Percentiles rank a stretch among this genome's conserved stretches.
Conservation (phyloP, 805 yeast genomes). For the Kazachstania taianensis region DNA sequence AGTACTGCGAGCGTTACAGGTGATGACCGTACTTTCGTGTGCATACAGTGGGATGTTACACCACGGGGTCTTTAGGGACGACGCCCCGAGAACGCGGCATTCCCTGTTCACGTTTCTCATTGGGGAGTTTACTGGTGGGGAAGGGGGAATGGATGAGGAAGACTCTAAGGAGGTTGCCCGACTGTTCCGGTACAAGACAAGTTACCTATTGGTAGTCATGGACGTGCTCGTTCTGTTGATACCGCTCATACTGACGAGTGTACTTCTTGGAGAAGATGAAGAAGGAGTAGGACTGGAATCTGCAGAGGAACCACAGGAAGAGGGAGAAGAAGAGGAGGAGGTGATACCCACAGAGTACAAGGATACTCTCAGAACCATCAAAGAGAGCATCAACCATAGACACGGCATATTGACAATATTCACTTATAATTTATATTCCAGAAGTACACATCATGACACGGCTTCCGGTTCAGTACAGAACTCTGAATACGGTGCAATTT, state of each 20-base stretch:
- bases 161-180: background rate
- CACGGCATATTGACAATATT: too few relatives aligned
- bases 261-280: too few relatives aligned
- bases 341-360: too few relatives aligned
- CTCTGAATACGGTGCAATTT: too few relatives aligned
- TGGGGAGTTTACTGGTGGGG: background rate
- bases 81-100: background rate
- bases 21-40: slow-evolving; percentile 4
- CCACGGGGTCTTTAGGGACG: background rate
- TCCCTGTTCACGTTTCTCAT: background rate
- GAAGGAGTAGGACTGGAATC: too few relatives aligned
- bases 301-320: too few relatives aligned
- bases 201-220: background rate
- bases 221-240: background rate
- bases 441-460: too few relatives aligned
- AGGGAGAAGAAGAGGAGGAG: too few relatives aligned
- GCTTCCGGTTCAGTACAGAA: too few relatives aligned
- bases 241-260: background rate
- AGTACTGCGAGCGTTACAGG: slow-evolving; percentile 12
- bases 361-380: too few relatives aligned
- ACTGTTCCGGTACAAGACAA: background rate
- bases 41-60: background rate
- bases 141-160: background rate
- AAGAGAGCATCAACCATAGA: too few relatives aligned
- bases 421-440: too few relatives aligned